Evolutionary conservation across 2,329 filamentous ascomycete species (phyloP), one percentile per base, ranked within the genome.

Genomic region (Domatiomyces globalis): DNA sequence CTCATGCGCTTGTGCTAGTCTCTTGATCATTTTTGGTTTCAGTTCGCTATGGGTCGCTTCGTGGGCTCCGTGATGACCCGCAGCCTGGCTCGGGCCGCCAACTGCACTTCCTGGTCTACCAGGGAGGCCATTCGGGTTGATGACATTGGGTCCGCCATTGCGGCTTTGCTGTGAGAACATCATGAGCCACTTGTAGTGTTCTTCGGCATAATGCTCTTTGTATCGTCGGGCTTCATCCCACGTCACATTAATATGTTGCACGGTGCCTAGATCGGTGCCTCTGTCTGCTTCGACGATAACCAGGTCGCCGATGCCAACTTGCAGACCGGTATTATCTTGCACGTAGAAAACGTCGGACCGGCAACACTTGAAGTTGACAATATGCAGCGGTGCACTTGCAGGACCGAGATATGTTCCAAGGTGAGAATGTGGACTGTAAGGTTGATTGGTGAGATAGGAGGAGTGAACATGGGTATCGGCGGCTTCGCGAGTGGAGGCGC

Each of bases 131-230:
- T 66, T 64, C 9, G 69, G 60, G 54, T 66, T 67, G 46, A 68
- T 64, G 4, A 66, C 65, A 49, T 65, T 68, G 10, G 68, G 64
- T 3, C 67, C 65, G 20, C 71, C 71, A 50, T 66, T 66, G 57
- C 65, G 74, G 58, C 70, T 86, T 63, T 81, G 85, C 65, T 88
- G 83, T 1, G 88, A 95, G 67, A 95, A 98, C 85, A 96, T 92
- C 85, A 96, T 95, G 49, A 98, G 76, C 87, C 90, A 96, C 63
- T 88, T 89, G 71, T 95, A 95, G 66, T 98, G 92, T 65, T 96
- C 88, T 65, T 95, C 87, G 1, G 85, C 85, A 59, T 90, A 94
- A 60, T 92, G 83, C 61, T 94, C 87, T 66, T 95, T 95, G 58
- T 88, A 72, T 46, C 92, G 84, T 63, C 92, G 89, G 7, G 92